Evolutionary conservation across 164 flowering plant genomes (phyloP), one percentile per base, ranked within the genome.

Genomic region (Magnolia changhungtana): DNA sequence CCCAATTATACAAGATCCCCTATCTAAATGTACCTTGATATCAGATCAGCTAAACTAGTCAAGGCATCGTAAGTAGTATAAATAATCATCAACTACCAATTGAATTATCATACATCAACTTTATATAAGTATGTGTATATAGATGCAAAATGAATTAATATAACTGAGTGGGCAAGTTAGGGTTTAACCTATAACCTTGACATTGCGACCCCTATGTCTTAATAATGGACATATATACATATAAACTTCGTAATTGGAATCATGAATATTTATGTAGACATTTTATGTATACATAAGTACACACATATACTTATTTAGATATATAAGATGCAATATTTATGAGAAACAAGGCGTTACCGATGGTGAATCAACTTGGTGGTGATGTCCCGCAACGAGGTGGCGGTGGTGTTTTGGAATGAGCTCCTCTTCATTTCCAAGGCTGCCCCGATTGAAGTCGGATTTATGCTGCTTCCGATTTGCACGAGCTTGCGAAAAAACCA

Each of bases 401-500:
- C 84, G 83, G 14, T 81, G 77, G 31, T 68, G 79, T 2, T 52
- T 80, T 58, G 78, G 69, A 4, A 81, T 69, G 67, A 84, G 71
- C 52, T 85, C 85, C 58, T 76, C 75, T 51, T 85, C 86, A 29
- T 81, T 82, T 14, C 85, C 88, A 0, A 83, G 55, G 80, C 85
- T 88, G 21, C 71, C 2, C 1, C 76, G 81, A 19, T 72, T 81
- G 73, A 86, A 1, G 8, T 83, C 82, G 1, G 67, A 59, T 77
- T 87, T 89, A 7, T 78, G 77, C 69, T 84, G 83, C 82, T 88
- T 85, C 80, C 76, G 78, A 61, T 87, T 81, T 1, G 86, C 89
- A 0, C 90, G 85, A 75, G 92, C 92, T 68, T 73, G 81, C 1
- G 84, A 31, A 55, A 89, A 89, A 67, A 89, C 89, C 84, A 88